Evolutionary conservation across 73 alveolate genomes (phyloP), one percentile per base, ranked within the genome.

Genomic region (Stentor roeselii): DNA sequence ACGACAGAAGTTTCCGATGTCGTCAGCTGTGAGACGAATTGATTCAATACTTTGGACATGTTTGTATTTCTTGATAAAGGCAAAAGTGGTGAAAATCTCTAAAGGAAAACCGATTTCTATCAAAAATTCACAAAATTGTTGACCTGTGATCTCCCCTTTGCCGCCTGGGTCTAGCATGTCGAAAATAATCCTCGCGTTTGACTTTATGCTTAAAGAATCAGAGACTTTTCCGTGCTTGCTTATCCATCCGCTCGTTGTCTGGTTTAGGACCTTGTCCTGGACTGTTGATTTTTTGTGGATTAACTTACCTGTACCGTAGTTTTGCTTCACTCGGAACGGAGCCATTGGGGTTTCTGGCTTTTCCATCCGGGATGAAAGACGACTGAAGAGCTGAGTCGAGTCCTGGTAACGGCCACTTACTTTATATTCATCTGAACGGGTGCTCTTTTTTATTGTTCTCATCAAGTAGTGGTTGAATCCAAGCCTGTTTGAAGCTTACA

Each of bases 341-440:
- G 6, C 21, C 67, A 50, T 50, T 50, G 6, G 30, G 67, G 21
- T 6, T 50, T 50, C 67, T 11, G 67, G 67, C 6, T 21, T 50
- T 50, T 6, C 67, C 67, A 50, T 50, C 6, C 67, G 67, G 67
- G 67, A 50, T 50, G 67, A 50, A 50, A 50, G 67, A 6, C 67
- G 6, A 21, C 21, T 50, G 21, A 50, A 50, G 6, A 50, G 21
- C 30, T 50, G 6, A 50, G 67, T 50, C 6, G 67, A 50, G 67
- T 50, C 67, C 21, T 11, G 21, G 21, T 50, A 50, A 6, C 67
- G 6, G 67, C 67, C 67, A 50, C 67, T 50, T 11, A 21, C 21
- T 21, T 50, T 50, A 50, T 50, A 50, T 50, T 50, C 67, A 50
- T 50, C 67, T 11, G 6, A 11, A 11, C 67, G 6, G 6, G 67